Percentiles rank a stretch among this genome's conserved stretches.
phyloP scores from a whole-genome alignment of 805 yeast species.

The Aciculoconidium aculeatum region DNA sequence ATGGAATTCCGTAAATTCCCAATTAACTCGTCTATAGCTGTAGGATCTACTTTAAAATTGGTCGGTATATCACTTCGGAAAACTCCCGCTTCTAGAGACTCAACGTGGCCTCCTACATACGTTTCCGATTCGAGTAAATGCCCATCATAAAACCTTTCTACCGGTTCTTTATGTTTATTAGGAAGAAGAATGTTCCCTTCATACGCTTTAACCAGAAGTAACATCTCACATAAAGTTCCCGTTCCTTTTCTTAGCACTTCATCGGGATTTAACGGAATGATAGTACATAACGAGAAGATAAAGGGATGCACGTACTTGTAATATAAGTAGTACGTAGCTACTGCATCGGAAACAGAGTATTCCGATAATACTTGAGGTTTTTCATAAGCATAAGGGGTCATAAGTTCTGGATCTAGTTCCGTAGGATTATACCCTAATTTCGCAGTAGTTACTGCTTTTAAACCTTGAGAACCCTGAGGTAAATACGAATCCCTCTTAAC shows the following conservation, averaged over 20 bases:
- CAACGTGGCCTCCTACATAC: conserved; percentile 98
- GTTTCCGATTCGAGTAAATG: conserved; percentile 93
- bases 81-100: conserved; percentile 96
- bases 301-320: conserved; percentile 97
- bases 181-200: conserved; percentile 73
- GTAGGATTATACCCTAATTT: conserved; percentile 95
- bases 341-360: conserved; percentile 98
- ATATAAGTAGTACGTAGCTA: conserved; percentile 92
- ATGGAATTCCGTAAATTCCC: conserved; percentile 70
- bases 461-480: conserved; percentile 98
- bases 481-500: conserved; percentile 95
- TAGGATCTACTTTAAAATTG: conserved; percentile 73
- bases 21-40: conserved; percentile 75
- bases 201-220: conserved; percentile 93
- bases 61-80: conserved; percentile 81
- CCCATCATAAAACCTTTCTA: conserved; percentile 92
- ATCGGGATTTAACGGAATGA: conserved; percentile 93
- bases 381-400: conserved; percentile 97
- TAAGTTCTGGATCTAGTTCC: conserved; percentile 93
- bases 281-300: conserved; percentile 90
- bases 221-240: conserved; percentile 97
- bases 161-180: conserved; percentile 88
- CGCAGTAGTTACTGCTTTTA: conserved; percentile 94
- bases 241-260: conserved; percentile 96
- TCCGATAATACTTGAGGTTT: conserved; percentile 90